Base-by-base conservation (phyloP, 2,329 filamentous ascomycete genomes). In the Xylaria hypoxylon region DNA sequence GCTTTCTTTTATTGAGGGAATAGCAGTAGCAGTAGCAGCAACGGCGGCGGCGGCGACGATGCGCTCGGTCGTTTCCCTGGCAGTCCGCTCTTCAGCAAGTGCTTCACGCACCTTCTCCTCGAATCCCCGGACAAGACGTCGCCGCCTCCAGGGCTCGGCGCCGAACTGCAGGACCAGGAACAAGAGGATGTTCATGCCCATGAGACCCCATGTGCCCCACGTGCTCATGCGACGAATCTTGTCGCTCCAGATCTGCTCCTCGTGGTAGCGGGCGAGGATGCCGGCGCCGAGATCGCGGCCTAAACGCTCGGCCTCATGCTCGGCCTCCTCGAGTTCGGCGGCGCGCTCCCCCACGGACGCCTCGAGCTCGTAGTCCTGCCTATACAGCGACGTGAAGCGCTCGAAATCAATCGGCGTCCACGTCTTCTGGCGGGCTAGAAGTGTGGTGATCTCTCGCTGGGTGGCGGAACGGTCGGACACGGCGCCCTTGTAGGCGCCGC, bases 201-300 rank as follows among this genome's bases (percentile, higher is more conserved):
- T 99, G 68, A 99, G 82, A 0, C 95, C 96, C 89, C 96, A 98
- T 0, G 96, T 99, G 40, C 96, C 95, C 96, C 96, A 99, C 0
- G 96, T 99, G 78, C 92, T 96, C 85, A 97, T 97, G 71, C 96
- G 86, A 40, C 96, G 87, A 77, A 99, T 99, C 73, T 97, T 95
- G 78, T 99, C 96, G 76, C 93, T 97, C 96, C 96, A 99, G 63
- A 99, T 96, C 82, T 99, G 96, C 82, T 99, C 96, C 81, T 99
- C 96, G 79, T 99, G 96, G 80, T 99, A 99, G 67, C 96, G 89
- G 68, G 92, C 92, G 58, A 97, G 83, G 73, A 98, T 97, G 57
- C 90, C 89, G 68, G 91, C 89, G 77, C 92, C 95, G 60, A 99
- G 83, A 73, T 90, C 87, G 59, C 89, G 87, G 62, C 90, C 87